These are phyloP conservation scores for Sideroxylon spinosum DNA, from an alignment of 179 eudicot species.

Conservation along the genomic window DNA sequence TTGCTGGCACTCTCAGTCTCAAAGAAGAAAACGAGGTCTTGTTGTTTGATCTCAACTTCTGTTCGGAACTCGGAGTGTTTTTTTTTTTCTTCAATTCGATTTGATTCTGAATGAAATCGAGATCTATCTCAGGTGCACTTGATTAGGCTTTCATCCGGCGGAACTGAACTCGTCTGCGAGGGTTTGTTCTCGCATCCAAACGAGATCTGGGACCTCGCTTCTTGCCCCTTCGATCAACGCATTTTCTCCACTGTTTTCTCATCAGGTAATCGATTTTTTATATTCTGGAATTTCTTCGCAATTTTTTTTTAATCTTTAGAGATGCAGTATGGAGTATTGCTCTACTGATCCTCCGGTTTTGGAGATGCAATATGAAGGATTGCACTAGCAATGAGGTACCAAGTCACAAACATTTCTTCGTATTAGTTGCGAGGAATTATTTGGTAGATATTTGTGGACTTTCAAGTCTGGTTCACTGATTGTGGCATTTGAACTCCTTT, in stretches of 20 bases:
- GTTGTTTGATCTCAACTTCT: not conserved
- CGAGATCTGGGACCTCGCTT: conserved; percentile 96
- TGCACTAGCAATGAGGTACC: not conserved
- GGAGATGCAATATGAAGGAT: not conserved
- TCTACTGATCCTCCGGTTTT: not conserved
- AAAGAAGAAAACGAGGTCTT: conserved; percentile 95
- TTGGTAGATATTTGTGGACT: not conserved
- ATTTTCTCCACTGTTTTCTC: conserved; percentile 87
- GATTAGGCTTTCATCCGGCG: conserved; percentile 73
- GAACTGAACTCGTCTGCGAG: conserved; percentile 89
- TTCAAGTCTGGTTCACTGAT: not conserved
- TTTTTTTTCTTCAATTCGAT: not conserved
- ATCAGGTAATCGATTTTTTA: conserved; percentile 41
- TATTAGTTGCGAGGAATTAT: not conserved
- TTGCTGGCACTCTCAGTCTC: conserved; percentile 91
- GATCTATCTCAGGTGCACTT: conserved; percentile 63
- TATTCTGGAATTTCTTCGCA: not conserved
- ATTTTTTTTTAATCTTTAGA: not conserved
- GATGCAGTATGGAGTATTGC: not conserved
- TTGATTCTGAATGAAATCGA: not conserved
- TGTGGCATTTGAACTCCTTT: not conserved
- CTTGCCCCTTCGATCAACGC: conserved; percentile 94
- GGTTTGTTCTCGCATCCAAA: conserved; percentile 92
- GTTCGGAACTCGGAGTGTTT: not conserved
- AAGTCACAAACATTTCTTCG: not conserved